phyloP scores from a whole-genome alignment of 2,329 filamentous ascomycete species.

The Dichotomopilus funicola region DNA sequence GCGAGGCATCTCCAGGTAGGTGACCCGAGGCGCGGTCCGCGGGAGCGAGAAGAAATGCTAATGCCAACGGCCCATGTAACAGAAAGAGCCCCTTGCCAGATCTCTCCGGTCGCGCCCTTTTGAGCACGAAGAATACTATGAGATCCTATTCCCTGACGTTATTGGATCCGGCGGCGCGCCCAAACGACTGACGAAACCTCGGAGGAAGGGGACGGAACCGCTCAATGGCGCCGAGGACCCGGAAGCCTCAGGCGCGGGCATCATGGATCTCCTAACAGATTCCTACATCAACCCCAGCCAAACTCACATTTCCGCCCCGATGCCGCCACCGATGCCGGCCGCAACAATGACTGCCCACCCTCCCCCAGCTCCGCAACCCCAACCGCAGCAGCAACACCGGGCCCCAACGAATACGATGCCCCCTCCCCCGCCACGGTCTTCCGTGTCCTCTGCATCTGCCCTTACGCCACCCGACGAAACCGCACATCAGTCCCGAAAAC shows the following conservation, averaged over 20 bases:
- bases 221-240: constrained; percentile 38
- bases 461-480: constrained; percentile 52
- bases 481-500: constrained; percentile 37
- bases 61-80: constrained; percentile 12
- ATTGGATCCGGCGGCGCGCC: constrained; percentile 54
- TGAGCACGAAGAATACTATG: constrained; percentile 55
- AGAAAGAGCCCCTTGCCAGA: constrained; percentile 54
- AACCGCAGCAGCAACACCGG: constrained; percentile 19
- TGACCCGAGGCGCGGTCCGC: not conserved
- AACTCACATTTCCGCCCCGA: constrained; percentile 23
- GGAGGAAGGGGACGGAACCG: constrained; percentile 43
- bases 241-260: constrained; percentile 42
- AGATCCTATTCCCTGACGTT: constrained; percentile 54
- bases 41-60: not conserved
- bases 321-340: constrained; percentile 22
- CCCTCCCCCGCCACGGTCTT: constrained; percentile 32
- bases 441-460: constrained; percentile 37
- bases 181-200: constrained; percentile 51
- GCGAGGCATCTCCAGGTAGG: constrained; percentile 50
- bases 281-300: constrained; percentile 22
- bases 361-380: not conserved
- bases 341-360: constrained; percentile 18
- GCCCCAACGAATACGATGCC: constrained; percentile 19
- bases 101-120: constrained; percentile 52
- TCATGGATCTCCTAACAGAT: constrained; percentile 40